A percentile compares a stretch with the other conserved stretches of the same genome.
Evolutionary conservation across 495 filamentous ascomycete genomes (phyloP).

Genomic region (Lophiotrema nucula): DNA sequence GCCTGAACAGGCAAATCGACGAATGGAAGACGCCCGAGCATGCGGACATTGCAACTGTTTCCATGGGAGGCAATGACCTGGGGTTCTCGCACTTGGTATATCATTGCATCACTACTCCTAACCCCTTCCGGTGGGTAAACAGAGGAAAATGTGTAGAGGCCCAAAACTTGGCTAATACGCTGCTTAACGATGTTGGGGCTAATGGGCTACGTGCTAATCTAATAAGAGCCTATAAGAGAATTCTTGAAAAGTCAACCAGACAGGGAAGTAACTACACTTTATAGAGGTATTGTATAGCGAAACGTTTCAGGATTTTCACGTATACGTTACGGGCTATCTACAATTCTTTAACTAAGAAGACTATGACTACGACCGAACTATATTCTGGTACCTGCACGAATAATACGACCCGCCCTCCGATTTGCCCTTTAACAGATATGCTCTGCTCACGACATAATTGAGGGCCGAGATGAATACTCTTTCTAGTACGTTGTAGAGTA

Average conservation of each 20-base stretch:
- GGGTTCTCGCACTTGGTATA: conserved; percentile 1
- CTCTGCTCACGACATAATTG: neutral
- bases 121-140: neutral
- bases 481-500: too few species aligned
- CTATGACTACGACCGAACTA: conserved; percentile 3
- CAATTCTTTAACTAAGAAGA: neutral
- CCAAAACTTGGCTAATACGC: neutral
- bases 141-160: neutral
- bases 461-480: neutral
- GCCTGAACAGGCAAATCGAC: neutral
- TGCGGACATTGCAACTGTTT: conserved; percentile 1
- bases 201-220: neutral
- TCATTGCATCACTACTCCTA: conserved; percentile 3
- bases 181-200: neutral
- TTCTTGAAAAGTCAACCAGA: conserved; percentile 1
- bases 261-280: too few species aligned
- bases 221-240: neutral
- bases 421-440: neutral
- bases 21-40: neutral
- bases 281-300: too few species aligned
- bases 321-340: conserved; percentile 7
- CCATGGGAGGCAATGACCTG: conserved; percentile 5
- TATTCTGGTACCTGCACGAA: neutral
- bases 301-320: conserved; percentile 9
- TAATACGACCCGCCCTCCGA: neutral